phyloP scores from a whole-genome alignment of 495 filamentous ascomycete species.

The Terfezia boudieri region DNA sequence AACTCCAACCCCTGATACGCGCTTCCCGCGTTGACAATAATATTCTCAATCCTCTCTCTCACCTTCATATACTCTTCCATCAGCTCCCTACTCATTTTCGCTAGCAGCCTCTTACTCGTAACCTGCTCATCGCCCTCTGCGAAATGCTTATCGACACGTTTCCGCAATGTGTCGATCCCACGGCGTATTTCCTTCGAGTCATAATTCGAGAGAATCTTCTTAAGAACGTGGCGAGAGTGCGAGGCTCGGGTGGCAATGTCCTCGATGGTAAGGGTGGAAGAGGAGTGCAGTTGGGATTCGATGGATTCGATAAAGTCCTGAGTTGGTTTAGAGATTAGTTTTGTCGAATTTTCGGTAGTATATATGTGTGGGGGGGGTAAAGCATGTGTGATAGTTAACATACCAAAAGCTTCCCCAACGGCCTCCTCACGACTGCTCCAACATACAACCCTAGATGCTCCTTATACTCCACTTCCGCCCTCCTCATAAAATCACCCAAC shows the following conservation, averaged over 20 bases:
- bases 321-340: not conserved
- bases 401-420: slow-evolving; percentile 51
- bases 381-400: not conserved
- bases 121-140: slow-evolving; percentile 56
- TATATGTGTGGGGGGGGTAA: too few species aligned
- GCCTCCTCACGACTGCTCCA: slow-evolving; percentile 65
- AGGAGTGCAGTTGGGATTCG: slow-evolving; percentile 39
- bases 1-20: slow-evolving; percentile 32
- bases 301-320: slow-evolving; percentile 74
- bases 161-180: slow-evolving; percentile 65
- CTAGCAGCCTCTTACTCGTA: slow-evolving; percentile 44
- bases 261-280: slow-evolving; percentile 6
- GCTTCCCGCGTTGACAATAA: slow-evolving; percentile 41
- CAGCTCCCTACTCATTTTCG: slow-evolving; percentile 57
- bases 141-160: slow-evolving; percentile 91
- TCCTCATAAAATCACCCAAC: slow-evolving; percentile 56
- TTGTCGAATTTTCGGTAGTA: too few species aligned
- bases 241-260: slow-evolving; percentile 49
- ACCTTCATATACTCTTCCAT: slow-evolving; percentile 56
- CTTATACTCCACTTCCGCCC: slow-evolving; percentile 53
- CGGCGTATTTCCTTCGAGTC: slow-evolving; percentile 64
- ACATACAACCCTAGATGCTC: slow-evolving; percentile 79
- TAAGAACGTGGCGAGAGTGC: slow-evolving; percentile 57
- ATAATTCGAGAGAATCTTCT: slow-evolving; percentile 58
- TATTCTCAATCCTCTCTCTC: slow-evolving; percentile 41